Evolutionary conservation across 495 filamentous ascomycete genomes (phyloP), one percentile per base, ranked within the genome.

Genomic region (Xylaria scruposa): DNA sequence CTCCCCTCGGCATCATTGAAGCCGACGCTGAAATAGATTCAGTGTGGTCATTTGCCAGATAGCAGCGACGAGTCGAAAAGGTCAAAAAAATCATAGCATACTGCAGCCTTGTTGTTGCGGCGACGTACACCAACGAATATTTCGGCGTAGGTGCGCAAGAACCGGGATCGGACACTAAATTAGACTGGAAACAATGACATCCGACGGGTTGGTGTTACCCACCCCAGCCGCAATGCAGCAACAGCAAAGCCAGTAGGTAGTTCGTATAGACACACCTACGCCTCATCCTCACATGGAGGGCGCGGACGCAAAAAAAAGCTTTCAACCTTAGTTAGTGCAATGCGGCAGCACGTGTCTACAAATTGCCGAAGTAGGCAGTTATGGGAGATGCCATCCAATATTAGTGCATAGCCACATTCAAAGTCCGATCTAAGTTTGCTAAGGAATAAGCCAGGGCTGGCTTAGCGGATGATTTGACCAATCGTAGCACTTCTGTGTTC

Each of bases 401-500:
- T 65, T 65, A 15, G 9, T 42, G 49, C 49, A 56, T 21, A 67
- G 65, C 65, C 65, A 67, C 65, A 54, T 3, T 8, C 26, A 42
- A 1, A 38, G 7, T 36, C 33, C 15, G 4, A 44, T 67, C 31
- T 17, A 7, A 7, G 13, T 31, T 29, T 3, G 47, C 26, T 31
- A 19, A 40, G 3, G 36, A 67, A 7, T 31, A 31, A 31, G 38
- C 6, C 4, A 12, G 15, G 26, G 13, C 38, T 53, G 31, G 7
- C 5, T 33, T 8, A 8, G 31, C n/a, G 15, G 64, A 26, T 19
- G 4, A 15, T 3, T 40, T 6, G 12, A 42, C 49, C 49, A 54
- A 67, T 51, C 65, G 49, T 36, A 44, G 65, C 65, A 19, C 19
- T 17, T 47, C 65, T 56, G n/a, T 42, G 31, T 67, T 38, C 65